Conservation (phyloP, 2,329 filamentous ascomycete species). For the Phoma sp. region DNA sequence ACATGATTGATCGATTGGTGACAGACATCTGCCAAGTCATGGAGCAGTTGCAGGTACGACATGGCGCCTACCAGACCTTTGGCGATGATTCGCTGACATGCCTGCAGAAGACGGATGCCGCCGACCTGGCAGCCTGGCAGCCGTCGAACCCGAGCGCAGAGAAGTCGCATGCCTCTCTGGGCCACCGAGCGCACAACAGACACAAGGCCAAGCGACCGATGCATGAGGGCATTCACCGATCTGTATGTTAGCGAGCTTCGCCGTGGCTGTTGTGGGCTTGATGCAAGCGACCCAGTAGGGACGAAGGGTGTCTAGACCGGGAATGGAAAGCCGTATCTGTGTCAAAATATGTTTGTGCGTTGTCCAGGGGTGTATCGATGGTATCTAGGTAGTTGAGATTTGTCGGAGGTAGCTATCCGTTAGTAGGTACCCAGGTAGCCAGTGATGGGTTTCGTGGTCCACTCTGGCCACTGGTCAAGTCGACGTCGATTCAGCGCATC, state of each 20-base stretch:
- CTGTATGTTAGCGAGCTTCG: constrained; percentile 50
- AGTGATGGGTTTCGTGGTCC: no score
- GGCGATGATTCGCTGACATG: background rate
- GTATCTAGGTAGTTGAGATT: no score
- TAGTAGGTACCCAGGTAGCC: no score
- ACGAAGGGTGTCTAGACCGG: background rate
- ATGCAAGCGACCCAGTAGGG: constrained; percentile 8
- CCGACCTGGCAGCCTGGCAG: constrained; percentile 60
- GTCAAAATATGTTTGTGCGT: background rate
- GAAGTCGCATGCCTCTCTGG: constrained; percentile 46
- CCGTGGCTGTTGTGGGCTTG: background rate
- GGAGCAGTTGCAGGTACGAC: constrained; percentile 60
- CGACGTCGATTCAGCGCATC: no score
- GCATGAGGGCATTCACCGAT: constrained; percentile 56
- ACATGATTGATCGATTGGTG: constrained; percentile 68
- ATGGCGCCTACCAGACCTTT: background rate
- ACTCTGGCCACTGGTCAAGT: no score
- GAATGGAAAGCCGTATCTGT: background rate
- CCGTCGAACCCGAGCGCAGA: constrained; percentile 49
- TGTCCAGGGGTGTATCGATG: background rate
- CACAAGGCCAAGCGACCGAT: constrained; percentile 56
- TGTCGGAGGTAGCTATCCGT: no score
- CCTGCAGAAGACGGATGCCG: constrained; percentile 51
- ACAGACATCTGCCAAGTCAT: constrained; percentile 67
- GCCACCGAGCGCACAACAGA: constrained; percentile 49